phyloP scores from a whole-genome alignment of 305 asterid species.

The Rubia occidens region DNA sequence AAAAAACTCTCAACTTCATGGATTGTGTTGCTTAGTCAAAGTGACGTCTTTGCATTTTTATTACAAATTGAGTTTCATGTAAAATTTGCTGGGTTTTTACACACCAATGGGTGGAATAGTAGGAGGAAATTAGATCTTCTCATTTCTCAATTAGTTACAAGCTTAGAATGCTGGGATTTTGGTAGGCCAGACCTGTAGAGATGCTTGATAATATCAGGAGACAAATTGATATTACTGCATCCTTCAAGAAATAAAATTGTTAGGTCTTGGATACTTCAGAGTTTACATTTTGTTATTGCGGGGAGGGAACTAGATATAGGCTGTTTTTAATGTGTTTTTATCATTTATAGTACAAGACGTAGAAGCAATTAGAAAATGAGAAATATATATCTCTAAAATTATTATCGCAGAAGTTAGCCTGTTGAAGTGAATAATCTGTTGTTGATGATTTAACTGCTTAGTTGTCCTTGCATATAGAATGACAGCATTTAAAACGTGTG shows the following conservation, averaged over 20 bases:
- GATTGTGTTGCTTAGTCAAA: neutral
- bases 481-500: neutral
- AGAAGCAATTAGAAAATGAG: neutral
- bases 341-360: neutral
- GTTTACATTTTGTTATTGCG: neutral
- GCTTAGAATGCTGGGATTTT: neutral
- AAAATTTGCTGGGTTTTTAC: neutral
- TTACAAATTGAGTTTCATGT: neutral
- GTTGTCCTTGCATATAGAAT: neutral
- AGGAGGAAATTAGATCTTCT: neutral
- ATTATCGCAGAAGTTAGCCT: neutral
- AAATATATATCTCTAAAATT: neutral
- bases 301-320: neutral
- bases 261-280: neutral
- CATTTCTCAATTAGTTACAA: neutral
- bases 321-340: neutral
- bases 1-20: neutral
- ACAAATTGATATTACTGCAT: neutral
- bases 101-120: neutral
- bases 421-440: neutral
- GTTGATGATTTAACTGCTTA: neutral
- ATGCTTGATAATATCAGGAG: neutral
- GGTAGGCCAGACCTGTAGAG: neutral
- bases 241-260: too few species aligned
- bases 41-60: neutral